Base-by-base conservation (phyloP, 352 stramenopile genomes). In the Globisporangium abappressorium region DNA sequence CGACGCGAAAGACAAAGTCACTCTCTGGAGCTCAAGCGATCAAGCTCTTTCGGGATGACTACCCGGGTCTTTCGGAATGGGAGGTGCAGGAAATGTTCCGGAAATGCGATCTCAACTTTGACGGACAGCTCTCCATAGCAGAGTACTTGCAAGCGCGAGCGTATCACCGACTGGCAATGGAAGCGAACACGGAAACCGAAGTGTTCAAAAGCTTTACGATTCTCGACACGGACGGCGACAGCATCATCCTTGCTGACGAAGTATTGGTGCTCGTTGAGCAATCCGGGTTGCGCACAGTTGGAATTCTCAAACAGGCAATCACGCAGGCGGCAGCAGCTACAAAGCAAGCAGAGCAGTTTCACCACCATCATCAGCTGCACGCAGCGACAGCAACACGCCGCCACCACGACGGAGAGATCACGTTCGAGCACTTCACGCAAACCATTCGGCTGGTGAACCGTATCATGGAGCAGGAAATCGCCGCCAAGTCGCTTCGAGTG, bases 381-480 rank as follows among this genome's bases (percentile, higher is more conserved):
- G 33, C 12, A 24, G 28, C 61, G 18, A n/a, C 51, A 61, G 11
- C n/a, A 26, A 7, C 51, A 62, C 49, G 18, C 1, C 46, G 28
- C 49, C 26, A 26, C 51, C 71, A 74, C 8, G 74, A 80, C 28
- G 83, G 83, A 8, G 80, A 91, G 62, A 90, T 93, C 74, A 90
- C 81, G 5, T 88, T 91, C 46, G 75, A 83, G 33, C 71, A 88
- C 41, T 93, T 93, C 36, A 76, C 71, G 15, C 33, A 51, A 28
- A 82, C 83, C 2, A 91, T 92, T 51, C 81, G 77, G 34, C 74
- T 81, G 6, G 76, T 89, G 34, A 93, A 93, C 61, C 81, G 83
- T 24, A 76, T 61, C n/a, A 76, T 87, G 69, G 76, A 91, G 67
- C 80, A 81, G 36, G 77, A 80, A 11, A 91, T 93, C 33, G 85